phyloP scores from a whole-genome alignment of 352 stramenopile genomes.

The Globisporangium uncinulatum region DNA sequence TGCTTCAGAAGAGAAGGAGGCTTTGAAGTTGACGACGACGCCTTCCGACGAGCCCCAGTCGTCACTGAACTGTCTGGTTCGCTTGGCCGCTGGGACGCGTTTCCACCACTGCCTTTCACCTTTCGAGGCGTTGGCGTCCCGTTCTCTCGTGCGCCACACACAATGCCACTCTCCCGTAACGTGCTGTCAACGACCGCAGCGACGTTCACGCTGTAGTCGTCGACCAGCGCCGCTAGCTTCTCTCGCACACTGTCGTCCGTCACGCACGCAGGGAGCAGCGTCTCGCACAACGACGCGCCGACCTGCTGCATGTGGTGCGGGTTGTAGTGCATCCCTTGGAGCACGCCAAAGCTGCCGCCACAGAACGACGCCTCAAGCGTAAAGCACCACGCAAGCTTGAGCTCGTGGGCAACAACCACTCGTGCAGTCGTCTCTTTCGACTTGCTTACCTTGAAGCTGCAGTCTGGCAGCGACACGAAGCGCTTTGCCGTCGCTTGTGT shows the following conservation, averaged over 20 bases:
- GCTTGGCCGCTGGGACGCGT: neutral
- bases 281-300: conserved; percentile 41
- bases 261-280: conserved; percentile 37
- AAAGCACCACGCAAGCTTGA: conserved; percentile 73
- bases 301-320: conserved; percentile 46
- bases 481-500: conserved; percentile 59
- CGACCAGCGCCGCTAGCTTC: conserved; percentile 18
- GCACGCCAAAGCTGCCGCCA: conserved; percentile 61
- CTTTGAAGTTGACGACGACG: conserved; percentile 5
- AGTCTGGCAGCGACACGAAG: conserved; percentile 61
- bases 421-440: conserved; percentile 78
- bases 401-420: conserved; percentile 76
- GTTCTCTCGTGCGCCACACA: conserved; percentile 8
- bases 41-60: conserved; percentile 3
- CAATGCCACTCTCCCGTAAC: conserved; percentile 28
- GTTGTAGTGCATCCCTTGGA: conserved; percentile 65
- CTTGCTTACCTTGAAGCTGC: conserved; percentile 78
- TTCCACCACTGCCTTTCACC: neutral
- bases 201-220: conserved; percentile 32
- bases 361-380: conserved; percentile 88
- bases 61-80: neutral
- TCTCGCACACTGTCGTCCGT: conserved; percentile 29
- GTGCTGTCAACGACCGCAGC: conserved; percentile 28
- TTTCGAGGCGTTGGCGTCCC: conserved; percentile 5
- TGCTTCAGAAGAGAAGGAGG: neutral